phyloP scores from a whole-genome alignment of 805 yeast species.

The Wickerhamiella sorbophila region DNA sequence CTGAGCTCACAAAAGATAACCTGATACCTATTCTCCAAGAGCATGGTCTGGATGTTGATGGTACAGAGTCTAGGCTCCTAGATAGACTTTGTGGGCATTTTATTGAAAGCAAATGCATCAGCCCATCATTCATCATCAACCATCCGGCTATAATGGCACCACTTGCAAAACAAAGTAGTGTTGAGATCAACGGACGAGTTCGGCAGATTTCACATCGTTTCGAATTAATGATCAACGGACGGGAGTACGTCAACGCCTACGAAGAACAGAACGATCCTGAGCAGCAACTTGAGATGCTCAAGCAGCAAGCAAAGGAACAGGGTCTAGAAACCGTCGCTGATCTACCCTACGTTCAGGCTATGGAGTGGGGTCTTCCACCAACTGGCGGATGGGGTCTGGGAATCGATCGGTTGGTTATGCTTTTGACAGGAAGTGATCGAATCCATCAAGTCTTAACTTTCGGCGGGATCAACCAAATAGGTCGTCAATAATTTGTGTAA shows the following conservation, averaged over 20 bases:
- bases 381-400: constrained; percentile 99
- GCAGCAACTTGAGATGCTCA: constrained; percentile 50
- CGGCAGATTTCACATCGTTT: constrained; percentile 48
- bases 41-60: constrained; percentile 6
- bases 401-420: constrained; percentile 74
- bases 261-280: constrained; percentile 91
- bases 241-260: constrained; percentile 82
- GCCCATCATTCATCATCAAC: constrained; percentile 63
- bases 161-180: constrained; percentile 50
- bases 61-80: constrained; percentile 41
- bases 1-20: constrained; percentile 26
- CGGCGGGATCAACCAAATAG: constrained; percentile 59
- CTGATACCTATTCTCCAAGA: constrained; percentile 23
- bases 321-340: constrained; percentile 61
- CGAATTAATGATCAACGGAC: constrained; percentile 67
- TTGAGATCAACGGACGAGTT: constrained; percentile 17
- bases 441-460: constrained; percentile 66
- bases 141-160: constrained; percentile 85
- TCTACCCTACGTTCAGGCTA: constrained; percentile 47
- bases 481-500: constrained; percentile 33
- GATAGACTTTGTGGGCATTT: constrained; percentile 47
- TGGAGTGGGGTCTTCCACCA: constrained; percentile 94
- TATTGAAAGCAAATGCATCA: constrained; percentile 48
- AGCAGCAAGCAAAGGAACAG: constrained; percentile 34
- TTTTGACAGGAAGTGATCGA: constrained; percentile 45